These are phyloP conservation scores for Auriculariales sp. DNA, from an alignment of 768 basidiomycete genomes.

Conservation along the genomic window DNA sequence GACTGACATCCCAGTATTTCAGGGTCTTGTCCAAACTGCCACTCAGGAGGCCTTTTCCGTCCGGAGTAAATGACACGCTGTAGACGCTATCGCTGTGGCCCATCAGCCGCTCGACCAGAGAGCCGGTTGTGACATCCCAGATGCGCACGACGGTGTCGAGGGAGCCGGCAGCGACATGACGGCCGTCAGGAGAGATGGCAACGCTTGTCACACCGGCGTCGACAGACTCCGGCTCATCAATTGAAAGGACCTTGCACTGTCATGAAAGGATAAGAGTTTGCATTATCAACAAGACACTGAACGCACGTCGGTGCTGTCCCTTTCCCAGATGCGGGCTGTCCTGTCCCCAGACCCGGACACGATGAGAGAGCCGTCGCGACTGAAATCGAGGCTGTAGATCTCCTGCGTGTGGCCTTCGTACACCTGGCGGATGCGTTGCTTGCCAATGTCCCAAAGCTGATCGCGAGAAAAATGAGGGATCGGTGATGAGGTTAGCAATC, in stretches of 20 bases:
- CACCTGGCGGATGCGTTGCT: constrained; percentile 60
- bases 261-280: no score
- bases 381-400: constrained; percentile 89
- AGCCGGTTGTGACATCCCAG: constrained; percentile 66
- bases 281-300: no score
- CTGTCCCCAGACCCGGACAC: constrained; percentile 81
- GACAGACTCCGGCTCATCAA: constrained; percentile 37
- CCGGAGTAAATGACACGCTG: constrained; percentile 82
- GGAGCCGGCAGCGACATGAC: constrained; percentile 42
- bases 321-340: constrained; percentile 47
- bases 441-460: constrained; percentile 86
- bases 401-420: constrained; percentile 88
- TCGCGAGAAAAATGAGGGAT: background rate
- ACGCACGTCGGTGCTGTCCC: constrained; percentile 25
- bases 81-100: constrained; percentile 82
- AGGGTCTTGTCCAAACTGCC: constrained; percentile 83
- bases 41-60: constrained; percentile 76
- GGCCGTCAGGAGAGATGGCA: constrained; percentile 62
- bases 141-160: constrained; percentile 57
- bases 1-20: constrained; percentile 69
- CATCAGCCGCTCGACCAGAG: constrained; percentile 52
- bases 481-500: background rate
- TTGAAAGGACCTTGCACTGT: constrained; percentile 28
- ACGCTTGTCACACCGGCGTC: constrained; percentile 72
- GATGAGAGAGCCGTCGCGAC: constrained; percentile 69